phyloP scores from a whole-genome alignment of 2,329 filamentous ascomycete genomes.

The Davidsoniella eucalypti region DNA sequence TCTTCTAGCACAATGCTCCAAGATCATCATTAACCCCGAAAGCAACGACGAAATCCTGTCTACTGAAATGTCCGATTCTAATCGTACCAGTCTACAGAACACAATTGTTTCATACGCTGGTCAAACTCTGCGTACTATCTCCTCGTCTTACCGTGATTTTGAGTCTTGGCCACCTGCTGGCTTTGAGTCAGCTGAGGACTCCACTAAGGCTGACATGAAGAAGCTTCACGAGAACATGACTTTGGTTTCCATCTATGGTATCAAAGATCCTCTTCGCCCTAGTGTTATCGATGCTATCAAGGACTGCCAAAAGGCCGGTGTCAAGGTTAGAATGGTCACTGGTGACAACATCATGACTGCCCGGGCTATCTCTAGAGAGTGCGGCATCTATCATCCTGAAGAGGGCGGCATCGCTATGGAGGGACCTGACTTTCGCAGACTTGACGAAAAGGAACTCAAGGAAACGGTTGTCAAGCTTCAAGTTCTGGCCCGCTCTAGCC shows the following conservation, averaged over 20 bases:
- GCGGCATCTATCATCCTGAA: constrained; percentile 44
- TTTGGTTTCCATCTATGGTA: constrained; percentile 54
- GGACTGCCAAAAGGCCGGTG: constrained; percentile 47
- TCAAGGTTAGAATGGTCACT: constrained; percentile 56
- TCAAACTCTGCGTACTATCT: constrained; percentile 52
- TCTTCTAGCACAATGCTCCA: constrained; percentile 28
- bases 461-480: constrained; percentile 40
- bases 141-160: constrained; percentile 60
- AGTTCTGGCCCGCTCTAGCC: constrained; percentile 48
- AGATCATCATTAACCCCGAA: constrained; percentile 25
- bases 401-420: constrained; percentile 47
- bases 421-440: constrained; percentile 47
- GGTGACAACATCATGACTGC: constrained; percentile 57
- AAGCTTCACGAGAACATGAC: constrained; percentile 45
- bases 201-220: constrained; percentile 37
- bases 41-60: constrained; percentile 30
- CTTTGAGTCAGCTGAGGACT: constrained; percentile 22
- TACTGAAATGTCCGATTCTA: constrained; percentile 37
- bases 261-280: constrained; percentile 51
- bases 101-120: constrained; percentile 13
- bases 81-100: constrained; percentile 21
- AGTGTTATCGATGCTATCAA: constrained; percentile 48
- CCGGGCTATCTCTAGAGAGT: constrained; percentile 55
- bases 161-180: constrained; percentile 56
- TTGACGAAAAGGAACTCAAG: constrained; percentile 42